These are phyloP conservation scores for Xylaria castorea DNA, from an alignment of 495 filamentous ascomycete genomes.

Conservation along the genomic window DNA sequence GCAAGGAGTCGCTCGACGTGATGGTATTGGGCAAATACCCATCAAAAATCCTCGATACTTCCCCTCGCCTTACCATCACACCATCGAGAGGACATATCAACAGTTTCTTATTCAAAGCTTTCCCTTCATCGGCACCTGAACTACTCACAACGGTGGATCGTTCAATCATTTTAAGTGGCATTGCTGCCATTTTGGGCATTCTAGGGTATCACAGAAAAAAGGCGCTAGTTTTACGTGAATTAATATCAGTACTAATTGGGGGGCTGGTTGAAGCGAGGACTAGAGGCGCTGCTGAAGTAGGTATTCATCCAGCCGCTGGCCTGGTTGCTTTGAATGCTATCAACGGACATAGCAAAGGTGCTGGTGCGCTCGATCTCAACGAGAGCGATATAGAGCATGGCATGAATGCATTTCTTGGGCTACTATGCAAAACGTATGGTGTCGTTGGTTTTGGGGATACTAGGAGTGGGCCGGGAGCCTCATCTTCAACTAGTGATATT, in stretches of 20 bases:
- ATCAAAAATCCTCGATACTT: slow-evolving; percentile 45
- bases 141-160: slow-evolving; percentile 72
- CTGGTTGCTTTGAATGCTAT: slow-evolving; percentile 66
- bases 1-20: slow-evolving; percentile 69
- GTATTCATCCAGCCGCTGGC: slow-evolving; percentile 91
- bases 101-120: slow-evolving; percentile 71
- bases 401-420: slow-evolving; percentile 59
- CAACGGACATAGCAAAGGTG: slow-evolving; percentile 52
- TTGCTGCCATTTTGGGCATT: slow-evolving; percentile 78
- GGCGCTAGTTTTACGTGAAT: slow-evolving; percentile 81
- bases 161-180: slow-evolving; percentile 79
- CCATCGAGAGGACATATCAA: slow-evolving; percentile 72
- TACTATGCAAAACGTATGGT: slow-evolving; percentile 58
- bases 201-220: slow-evolving; percentile 85
- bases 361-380: slow-evolving; percentile 74
- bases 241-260: slow-evolving; percentile 80
- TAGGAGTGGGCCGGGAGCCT: slow-evolving; percentile 24
- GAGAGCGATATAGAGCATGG: slow-evolving; percentile 80
- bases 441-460: slow-evolving; percentile 48
- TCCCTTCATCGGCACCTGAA: slow-evolving; percentile 68
- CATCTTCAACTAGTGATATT: slow-evolving; percentile 44
- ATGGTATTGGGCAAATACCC: slow-evolving; percentile 59
- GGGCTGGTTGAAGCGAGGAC: slow-evolving; percentile 92
- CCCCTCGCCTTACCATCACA: slow-evolving; percentile 54
- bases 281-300: slow-evolving; percentile 89